Conservation (phyloP, 305 asterid genomes). For the Solanum hybrid region DNA sequence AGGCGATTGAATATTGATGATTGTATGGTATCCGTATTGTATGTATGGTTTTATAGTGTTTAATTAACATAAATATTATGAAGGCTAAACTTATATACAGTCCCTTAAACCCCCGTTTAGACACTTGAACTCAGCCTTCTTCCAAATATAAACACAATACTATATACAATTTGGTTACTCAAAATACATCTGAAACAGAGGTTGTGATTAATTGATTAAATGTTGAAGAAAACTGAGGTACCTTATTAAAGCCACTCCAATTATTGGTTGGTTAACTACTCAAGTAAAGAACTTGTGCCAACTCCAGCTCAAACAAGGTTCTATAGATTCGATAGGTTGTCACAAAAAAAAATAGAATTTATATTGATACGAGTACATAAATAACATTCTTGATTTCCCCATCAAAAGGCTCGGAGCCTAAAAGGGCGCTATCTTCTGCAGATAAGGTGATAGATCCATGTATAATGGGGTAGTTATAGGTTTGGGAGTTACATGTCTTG, state of each 20-base stretch:
- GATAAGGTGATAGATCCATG: no score
- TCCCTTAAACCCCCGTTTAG: background rate
- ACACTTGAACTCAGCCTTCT: background rate
- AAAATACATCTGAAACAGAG: background rate
- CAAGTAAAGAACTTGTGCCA: background rate
- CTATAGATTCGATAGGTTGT: background rate
- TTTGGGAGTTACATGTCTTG: no score
- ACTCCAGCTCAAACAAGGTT: background rate
- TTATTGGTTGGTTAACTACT: background rate
- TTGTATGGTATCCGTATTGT: no score
- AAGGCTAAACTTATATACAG: background rate
- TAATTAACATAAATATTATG: no score
- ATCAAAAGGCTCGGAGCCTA: no score
- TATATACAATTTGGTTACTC: background rate
- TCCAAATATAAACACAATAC: background rate
- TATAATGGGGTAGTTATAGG: no score
- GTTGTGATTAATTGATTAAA: background rate
- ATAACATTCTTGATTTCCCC: no score
- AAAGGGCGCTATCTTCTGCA: no score
- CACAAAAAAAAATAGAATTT: background rate
- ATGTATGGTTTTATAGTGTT: no score
- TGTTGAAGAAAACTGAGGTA: background rate
- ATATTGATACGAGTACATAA: no score
- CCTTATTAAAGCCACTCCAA: background rate
- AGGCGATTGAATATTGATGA: no score